These are phyloP conservation scores for Kuraishia molischiana DNA, from an alignment of 805 yeast species.

Conservation along the genomic window DNA sequence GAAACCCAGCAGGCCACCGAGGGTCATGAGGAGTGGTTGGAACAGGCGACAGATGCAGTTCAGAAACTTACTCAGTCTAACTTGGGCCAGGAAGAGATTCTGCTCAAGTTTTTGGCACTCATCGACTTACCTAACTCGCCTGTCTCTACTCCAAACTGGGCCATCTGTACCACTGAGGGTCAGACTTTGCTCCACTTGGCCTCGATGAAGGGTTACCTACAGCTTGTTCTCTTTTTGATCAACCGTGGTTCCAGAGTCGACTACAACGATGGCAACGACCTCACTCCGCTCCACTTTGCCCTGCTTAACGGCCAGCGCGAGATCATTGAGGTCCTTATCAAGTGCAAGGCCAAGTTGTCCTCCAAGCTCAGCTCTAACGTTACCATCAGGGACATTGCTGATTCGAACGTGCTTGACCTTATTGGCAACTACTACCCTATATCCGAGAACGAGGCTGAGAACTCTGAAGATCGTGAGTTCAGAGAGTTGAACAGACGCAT, in stretches of 20 bases:
- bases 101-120: slow-evolving; percentile 41
- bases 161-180: slow-evolving; percentile 71
- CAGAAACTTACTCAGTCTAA: slow-evolving; percentile 34
- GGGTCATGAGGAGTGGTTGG: slow-evolving; percentile 33
- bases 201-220: slow-evolving; percentile 58
- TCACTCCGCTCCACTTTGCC: slow-evolving; percentile 84
- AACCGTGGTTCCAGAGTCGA: slow-evolving; percentile 59
- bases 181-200: slow-evolving; percentile 79
- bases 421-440: slow-evolving; percentile 9
- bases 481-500: slow-evolving; percentile 9
- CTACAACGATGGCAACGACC: slow-evolving; percentile 67
- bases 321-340: slow-evolving; percentile 49
- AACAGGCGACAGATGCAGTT: slow-evolving; percentile 41
- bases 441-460: slow-evolving; percentile 4
- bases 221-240: slow-evolving; percentile 53
- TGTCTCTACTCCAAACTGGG: slow-evolving; percentile 59
- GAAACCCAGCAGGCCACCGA: background rate
- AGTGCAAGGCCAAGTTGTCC: slow-evolving; percentile 52
- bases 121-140: slow-evolving; percentile 60
- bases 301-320: slow-evolving; percentile 65
- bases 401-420: slow-evolving; percentile 26
- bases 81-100: slow-evolving; percentile 37
- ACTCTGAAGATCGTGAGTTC: slow-evolving; percentile 3
- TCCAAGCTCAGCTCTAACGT: slow-evolving; percentile 42
- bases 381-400: slow-evolving; percentile 29